Conservation (phyloP, 805 yeast species). For the Lipomyces mesembrius region DNA sequence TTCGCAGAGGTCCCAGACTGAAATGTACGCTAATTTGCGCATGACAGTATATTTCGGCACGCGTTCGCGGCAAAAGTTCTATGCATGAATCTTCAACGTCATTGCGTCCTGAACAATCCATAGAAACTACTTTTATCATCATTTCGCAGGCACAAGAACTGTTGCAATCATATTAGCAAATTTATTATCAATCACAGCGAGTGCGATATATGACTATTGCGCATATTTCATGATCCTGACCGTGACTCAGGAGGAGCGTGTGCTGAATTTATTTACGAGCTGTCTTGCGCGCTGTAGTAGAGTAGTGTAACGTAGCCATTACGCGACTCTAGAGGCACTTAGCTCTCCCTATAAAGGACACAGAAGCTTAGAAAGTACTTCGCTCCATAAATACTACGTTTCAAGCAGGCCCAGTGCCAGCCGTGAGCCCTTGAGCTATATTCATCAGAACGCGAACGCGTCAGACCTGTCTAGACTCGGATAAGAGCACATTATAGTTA, state of each 20-base stretch:
- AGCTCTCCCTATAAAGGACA: slow-evolving; percentile 48
- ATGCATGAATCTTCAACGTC: not conserved
- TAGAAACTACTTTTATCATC: not conserved
- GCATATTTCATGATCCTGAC: not conserved
- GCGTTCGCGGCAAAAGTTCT: not conserved
- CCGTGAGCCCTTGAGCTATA: slow-evolving; percentile 37
- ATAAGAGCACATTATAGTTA: slow-evolving; percentile 41
- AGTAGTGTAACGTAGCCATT: slow-evolving; percentile 6
- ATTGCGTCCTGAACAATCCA: not conserved
- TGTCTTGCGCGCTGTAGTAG: slow-evolving; percentile 2
- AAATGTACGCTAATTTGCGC: not conserved
- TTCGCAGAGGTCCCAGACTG: not conserved
- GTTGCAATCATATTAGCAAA: not conserved
- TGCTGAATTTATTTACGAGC: not conserved
- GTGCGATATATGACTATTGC: not conserved
- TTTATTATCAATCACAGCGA: not conserved
- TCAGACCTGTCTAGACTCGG: not conserved
- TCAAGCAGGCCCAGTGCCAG: slow-evolving; percentile 69
- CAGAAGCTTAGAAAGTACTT: slow-evolving; percentile 76
- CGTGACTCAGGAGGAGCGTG: not conserved
- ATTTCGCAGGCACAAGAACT: not conserved
- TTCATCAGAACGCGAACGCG: not conserved
- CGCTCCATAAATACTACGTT: slow-evolving; percentile 53
- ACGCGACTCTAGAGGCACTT: not conserved
- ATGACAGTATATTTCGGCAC: not conserved